Evolutionary conservation across 331 rosid genomes (phyloP).

Genomic region (Rosa hybrid): DNA sequence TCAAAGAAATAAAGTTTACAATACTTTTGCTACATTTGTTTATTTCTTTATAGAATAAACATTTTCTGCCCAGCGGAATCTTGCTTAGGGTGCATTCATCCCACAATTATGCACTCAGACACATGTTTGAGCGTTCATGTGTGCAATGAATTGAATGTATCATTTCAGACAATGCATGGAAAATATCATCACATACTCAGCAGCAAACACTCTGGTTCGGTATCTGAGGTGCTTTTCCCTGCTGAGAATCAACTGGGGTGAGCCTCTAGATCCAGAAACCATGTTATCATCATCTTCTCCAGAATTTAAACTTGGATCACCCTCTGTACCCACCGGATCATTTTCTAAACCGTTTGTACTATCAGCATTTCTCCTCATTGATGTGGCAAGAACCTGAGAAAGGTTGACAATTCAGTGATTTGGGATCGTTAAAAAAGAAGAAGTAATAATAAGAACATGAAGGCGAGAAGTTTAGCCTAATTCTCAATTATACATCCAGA

Average conservation of each 20-base stretch:
- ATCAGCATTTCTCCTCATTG: slow-evolving; percentile 55
- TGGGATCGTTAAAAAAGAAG: not conserved
- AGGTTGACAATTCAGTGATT: slow-evolving; percentile 29
- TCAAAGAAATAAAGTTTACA: not conserved
- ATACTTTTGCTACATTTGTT: not conserved
- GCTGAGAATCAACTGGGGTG: slow-evolving; percentile 41
- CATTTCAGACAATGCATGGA: not conserved
- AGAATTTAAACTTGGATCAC: slow-evolving; percentile 49
- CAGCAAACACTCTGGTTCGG: slow-evolving; percentile 94
- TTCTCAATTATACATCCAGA: not conserved
- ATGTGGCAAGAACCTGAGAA: slow-evolving; percentile 83
- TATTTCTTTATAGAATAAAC: not conserved
- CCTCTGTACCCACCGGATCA: slow-evolving; percentile 56
- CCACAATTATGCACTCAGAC: not conserved
- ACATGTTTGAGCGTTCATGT: not conserved
- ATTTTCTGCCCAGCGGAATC: not conserved
- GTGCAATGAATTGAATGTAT: slow-evolving; percentile 2
- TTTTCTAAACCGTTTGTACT: slow-evolving; percentile 36
- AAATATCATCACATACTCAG: slow-evolving; percentile 70
- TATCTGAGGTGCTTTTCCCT: slow-evolving; percentile 96
- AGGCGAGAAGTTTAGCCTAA: not conserved
- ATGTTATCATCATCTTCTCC: slow-evolving; percentile 83
- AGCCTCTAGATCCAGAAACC: slow-evolving; percentile 63
- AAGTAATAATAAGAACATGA: not conserved
- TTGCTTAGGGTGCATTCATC: not conserved